Evolutionary conservation across 495 filamentous ascomycete species (phyloP), one percentile per base, ranked within the genome.

Genomic region (Letharia columbiana): DNA sequence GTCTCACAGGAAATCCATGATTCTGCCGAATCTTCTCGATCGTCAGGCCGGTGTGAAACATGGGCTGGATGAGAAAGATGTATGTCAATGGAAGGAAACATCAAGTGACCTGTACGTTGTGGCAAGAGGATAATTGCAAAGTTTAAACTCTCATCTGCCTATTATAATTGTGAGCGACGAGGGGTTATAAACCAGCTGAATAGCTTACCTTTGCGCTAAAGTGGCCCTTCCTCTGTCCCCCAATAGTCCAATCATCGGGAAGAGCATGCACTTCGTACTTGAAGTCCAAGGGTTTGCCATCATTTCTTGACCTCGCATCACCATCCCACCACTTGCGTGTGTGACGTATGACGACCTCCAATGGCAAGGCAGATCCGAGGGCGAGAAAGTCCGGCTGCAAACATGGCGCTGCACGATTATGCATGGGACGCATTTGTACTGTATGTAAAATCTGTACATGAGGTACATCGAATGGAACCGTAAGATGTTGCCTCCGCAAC

Each of bases 291-390:
- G 86, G 78, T 28, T 80, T 75, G 12, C 75, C 76, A 15, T 75
- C 72, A 44, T 76, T 73, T 4, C 71, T 72, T 39, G 74, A 69
- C 17, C 60, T 37, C 20, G 42, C 50, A 61, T 75, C 70, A 65
- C 75, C 83, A 71, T 89, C 88, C 92, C 94, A 96, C 28, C 94
- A 97, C 28, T 82, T 79, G 37, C 90, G 83, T 2, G 92, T 95
- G 78, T 91, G 89, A 69, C 80, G 83, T 39, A 98, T 86, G 37
- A 76, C 78, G 4, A 97, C 77, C 49, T 88, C 85, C 2, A 89
- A 88, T 0, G 85, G 76, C 45, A 97, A 79, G 40, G 87, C 80
- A 71, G 92, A 84, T 61, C 90, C 91, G 20, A 86, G 80, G 80
- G 18, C 83, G 82, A 37, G 86, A 68, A 68, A 60, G 63, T 75